Base-by-base conservation (phyloP, 2,329 filamentous ascomycete genomes). In the Orbilia quercus region DNA sequence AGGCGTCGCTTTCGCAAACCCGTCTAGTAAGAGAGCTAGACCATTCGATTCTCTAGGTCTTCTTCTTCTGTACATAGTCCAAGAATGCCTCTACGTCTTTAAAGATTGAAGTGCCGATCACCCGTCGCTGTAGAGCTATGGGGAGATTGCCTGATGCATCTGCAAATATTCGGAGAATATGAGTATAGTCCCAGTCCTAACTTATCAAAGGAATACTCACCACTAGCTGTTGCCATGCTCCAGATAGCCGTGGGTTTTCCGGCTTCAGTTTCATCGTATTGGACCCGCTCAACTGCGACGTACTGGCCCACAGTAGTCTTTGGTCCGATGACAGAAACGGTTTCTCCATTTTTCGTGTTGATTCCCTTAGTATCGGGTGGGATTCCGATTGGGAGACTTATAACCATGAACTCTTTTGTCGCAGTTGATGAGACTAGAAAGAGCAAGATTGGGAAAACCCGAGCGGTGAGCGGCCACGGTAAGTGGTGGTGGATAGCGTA, bases 181-280 rank as follows among this genome's bases (percentile, higher is more conserved):
- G n/a, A 65, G 48, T 16, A 16, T 55, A 5, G 9, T 12, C 28
- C 6, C 28, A 34, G 23, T 54, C 18, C 22, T 12, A 34, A 45
- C 3, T 14, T 12, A 51, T 18, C 14, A 16, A 31, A 11, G 16
- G 42, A 31, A 18, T 14, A 48, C 59, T 31, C 45, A 73, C 67
- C 59, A 36, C 67, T 73, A 4, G 67, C 67, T 44, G 67, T 73
- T 36, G 67, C 67, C 67, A 73, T 73, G 22, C 48, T 48, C 67
- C 67, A 73, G n/a, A 65, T 16, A 14, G 55, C 54, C 6, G 14
- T 42, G 16, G 67, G 31, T 18, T 60, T 73, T 28, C 14, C 22
- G 20, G 22, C 25, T 7, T 47, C 11, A 9, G 55, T 25, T 16
- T 47, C 45, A 38, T 55, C 58, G 20, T 40, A 73, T 23, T 40